Conservation (phyloP, 176 grass and related monocot species). For the Carex cristatella region DNA sequence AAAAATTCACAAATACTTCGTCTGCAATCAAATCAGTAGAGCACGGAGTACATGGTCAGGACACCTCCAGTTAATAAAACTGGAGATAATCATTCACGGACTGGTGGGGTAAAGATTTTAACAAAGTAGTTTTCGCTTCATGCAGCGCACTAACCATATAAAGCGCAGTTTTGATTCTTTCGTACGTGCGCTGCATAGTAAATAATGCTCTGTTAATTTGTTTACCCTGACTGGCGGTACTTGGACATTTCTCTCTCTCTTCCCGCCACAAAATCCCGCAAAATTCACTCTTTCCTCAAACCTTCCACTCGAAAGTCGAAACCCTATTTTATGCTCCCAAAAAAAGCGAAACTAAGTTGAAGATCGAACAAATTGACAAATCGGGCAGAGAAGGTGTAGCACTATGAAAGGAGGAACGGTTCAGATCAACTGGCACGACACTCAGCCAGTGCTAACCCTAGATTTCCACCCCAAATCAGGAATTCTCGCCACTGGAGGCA, state of each 20-base stretch:
- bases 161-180: too few species aligned
- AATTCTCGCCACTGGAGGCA: slow-evolving; percentile 86
- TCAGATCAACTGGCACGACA: slow-evolving; percentile 98
- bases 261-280: slow-evolving; percentile 21
- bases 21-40: neutral
- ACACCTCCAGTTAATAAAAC: neutral
- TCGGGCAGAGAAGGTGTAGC: neutral
- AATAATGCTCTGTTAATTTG: too few species aligned
- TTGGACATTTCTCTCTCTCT: neutral
- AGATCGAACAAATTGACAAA: neutral
- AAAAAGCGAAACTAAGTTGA: neutral
- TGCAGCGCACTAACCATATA: too few species aligned
- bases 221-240: neutral
- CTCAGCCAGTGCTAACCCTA: slow-evolving; percentile 90
- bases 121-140: too few species aligned
- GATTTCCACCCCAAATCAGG: slow-evolving; percentile 80
- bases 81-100: neutral
- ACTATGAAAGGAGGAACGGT: slow-evolving; percentile 93
- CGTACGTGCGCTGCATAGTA: too few species aligned
- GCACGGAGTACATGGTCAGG: neutral
- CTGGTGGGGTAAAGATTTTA: too few species aligned
- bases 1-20: neutral
- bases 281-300: neutral
- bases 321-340: neutral
- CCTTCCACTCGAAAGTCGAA: neutral